These are phyloP conservation scores for Paraurostyla sp. DNA, from an alignment of 73 alveolate species.

Conservation along the genomic window DNA sequence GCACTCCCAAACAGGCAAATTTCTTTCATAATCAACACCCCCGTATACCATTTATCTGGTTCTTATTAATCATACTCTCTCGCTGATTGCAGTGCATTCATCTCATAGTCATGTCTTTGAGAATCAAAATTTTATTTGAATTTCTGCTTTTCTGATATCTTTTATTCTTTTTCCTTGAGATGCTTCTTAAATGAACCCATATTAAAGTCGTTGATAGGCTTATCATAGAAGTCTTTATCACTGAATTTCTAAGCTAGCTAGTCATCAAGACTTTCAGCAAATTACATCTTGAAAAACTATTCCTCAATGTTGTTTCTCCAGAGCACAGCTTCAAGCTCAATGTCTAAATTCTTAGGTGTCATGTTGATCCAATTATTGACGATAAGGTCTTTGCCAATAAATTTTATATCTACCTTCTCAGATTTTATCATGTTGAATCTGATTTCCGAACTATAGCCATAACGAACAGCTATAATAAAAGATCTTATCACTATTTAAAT, in stretches of 20 bases:
- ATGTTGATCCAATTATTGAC: background rate
- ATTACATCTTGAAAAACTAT: background rate
- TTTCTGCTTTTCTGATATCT: background rate
- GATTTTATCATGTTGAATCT: background rate
- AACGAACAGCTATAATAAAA: slow-evolving; percentile 20
- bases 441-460: slow-evolving; percentile 15
- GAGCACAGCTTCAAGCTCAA: background rate
- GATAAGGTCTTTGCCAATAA: background rate
- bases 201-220: background rate
- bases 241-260: background rate
- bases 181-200: background rate
- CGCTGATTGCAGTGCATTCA: background rate
- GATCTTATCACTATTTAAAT: background rate
- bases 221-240: background rate
- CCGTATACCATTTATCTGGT: background rate
- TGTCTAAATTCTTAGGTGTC: background rate
- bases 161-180: background rate
- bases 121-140: slow-evolving; percentile 1
- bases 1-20: background rate
- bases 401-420: background rate
- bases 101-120: background rate
- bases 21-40: background rate
- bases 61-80: background rate
- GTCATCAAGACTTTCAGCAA: background rate
- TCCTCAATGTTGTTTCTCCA: slow-evolving; percentile 36